phyloP scores from a whole-genome alignment of 2,329 filamentous ascomycete genomes.

The Didymellaceae sp. region DNA sequence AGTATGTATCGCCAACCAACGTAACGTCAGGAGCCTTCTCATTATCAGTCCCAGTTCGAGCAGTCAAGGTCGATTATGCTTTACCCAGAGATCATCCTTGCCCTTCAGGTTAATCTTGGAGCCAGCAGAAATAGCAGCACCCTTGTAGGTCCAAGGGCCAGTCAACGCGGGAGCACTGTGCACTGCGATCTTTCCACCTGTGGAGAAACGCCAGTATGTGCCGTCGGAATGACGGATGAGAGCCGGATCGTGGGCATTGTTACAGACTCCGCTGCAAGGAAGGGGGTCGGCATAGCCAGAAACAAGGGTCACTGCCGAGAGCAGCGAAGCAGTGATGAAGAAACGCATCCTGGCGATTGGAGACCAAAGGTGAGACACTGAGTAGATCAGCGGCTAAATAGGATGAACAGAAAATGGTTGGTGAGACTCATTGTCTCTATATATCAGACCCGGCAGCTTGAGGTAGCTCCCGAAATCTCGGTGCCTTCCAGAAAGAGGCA shows the following conservation, averaged over 20 bases:
- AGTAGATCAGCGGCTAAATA: not conserved
- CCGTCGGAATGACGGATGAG: slow-evolving; percentile 58
- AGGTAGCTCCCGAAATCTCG: slow-evolving; percentile 2
- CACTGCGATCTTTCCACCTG: slow-evolving; percentile 58
- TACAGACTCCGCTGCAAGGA: slow-evolving; percentile 51
- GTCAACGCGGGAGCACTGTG: slow-evolving; percentile 55
- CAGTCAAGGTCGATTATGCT: slow-evolving; percentile 1
- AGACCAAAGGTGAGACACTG: slow-evolving; percentile 6
- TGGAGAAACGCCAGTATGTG: slow-evolving; percentile 62
- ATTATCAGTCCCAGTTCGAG: slow-evolving; percentile 1
- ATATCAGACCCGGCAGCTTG: not conserved
- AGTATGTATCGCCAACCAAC: slow-evolving; percentile 64
- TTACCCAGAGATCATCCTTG: slow-evolving; percentile 59
- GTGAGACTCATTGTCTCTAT: slow-evolving; percentile 1
- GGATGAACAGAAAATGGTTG: not conserved
- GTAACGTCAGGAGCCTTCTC: slow-evolving; percentile 68
- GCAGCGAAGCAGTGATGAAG: slow-evolving; percentile 25
- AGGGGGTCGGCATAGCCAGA: slow-evolving; percentile 50
- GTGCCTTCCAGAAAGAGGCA: not conserved
- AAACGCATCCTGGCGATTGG: slow-evolving; percentile 27
- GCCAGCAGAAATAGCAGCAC: slow-evolving; percentile 55
- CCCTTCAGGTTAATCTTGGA: slow-evolving; percentile 56
- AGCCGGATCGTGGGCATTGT: slow-evolving; percentile 57
- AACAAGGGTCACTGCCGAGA: slow-evolving; percentile 25
- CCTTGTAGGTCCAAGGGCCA: slow-evolving; percentile 60